phyloP scores from a whole-genome alignment of 2,329 filamentous ascomycete genomes.

The Thyridium curvatum region DNA sequence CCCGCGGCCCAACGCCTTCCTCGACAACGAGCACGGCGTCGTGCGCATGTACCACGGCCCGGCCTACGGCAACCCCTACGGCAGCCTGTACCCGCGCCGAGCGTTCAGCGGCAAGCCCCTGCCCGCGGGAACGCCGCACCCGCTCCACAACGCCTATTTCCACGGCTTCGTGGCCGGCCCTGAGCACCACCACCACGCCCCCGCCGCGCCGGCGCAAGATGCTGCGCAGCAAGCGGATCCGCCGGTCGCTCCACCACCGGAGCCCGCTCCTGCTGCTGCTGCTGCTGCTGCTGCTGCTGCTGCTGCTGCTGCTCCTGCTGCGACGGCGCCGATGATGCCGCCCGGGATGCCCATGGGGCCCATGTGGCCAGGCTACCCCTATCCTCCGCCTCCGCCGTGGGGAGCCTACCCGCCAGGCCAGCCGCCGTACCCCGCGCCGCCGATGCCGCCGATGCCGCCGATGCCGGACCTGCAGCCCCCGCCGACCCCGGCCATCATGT shows the following conservation, averaged over 20 bases:
- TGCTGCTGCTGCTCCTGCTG: too few species aligned
- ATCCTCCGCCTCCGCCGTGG: background rate
- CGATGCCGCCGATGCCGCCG: background rate
- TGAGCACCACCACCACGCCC: too few species aligned
- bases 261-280: too few species aligned
- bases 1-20: constrained; percentile 54
- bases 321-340: constrained; percentile 2
- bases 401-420: background rate
- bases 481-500: background rate
- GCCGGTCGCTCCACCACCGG: too few species aligned
- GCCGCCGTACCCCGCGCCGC: background rate
- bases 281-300: too few species aligned
- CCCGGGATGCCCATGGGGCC: constrained; percentile 5
- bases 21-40: constrained; percentile 43
- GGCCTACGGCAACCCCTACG: constrained; percentile 44
- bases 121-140: constrained; percentile 36
- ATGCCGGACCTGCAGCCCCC: background rate
- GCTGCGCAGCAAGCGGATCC: background rate
- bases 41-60: constrained; percentile 53
- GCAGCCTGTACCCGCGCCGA: constrained; percentile 37
- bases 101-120: constrained; percentile 21
- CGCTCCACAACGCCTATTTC: constrained; percentile 34
- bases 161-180: constrained; percentile 26
- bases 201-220: background rate
- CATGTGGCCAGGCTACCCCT: background rate